Percentiles rank a stretch among this genome's conserved stretches.
phyloP scores from a whole-genome alignment of 805 yeast genomes.

The Starmera pachycereana region DNA sequence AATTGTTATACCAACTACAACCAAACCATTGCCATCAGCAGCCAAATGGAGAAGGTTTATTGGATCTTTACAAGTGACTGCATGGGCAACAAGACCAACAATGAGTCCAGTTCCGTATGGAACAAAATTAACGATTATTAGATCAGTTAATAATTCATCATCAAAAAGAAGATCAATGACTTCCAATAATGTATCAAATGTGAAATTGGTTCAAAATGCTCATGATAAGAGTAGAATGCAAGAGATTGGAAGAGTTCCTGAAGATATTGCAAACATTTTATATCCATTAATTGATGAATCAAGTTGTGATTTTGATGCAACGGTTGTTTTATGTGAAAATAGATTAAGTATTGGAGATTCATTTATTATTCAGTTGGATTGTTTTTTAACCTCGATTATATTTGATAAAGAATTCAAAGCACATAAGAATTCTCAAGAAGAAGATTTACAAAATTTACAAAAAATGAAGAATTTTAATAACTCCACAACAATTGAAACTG shows the following conservation, averaged over 20 bases:
- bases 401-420: slow-evolving; percentile 14
- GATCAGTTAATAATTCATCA: slow-evolving; percentile 22
- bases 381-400: slow-evolving; percentile 36
- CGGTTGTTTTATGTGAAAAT: slow-evolving; percentile 47
- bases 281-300: slow-evolving; percentile 53
- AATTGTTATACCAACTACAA: background rate
- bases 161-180: slow-evolving; percentile 15
- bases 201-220: slow-evolving; percentile 20
- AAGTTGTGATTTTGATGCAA: slow-evolving; percentile 44
- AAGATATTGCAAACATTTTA: slow-evolving; percentile 53
- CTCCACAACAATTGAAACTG: slow-evolving; percentile 32
- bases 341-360: slow-evolving; percentile 67
- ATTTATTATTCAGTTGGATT: slow-evolving; percentile 59
- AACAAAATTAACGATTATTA: slow-evolving; percentile 29
- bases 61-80: slow-evolving; percentile 50
- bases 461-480: slow-evolving; percentile 5
- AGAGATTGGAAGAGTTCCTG: slow-evolving; percentile 73
- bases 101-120: slow-evolving; percentile 34
- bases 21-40: slow-evolving; percentile 8
- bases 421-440: slow-evolving; percentile 9
- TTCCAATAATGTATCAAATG: slow-evolving; percentile 15
- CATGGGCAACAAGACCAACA: slow-evolving; percentile 67
- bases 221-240: slow-evolving; percentile 22
- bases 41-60: slow-evolving; percentile 35
- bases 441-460: slow-evolving; percentile 12